Evolutionary conservation across 306 rosid genomes (phyloP).

Genomic region (Gynostemma pentaphyllum): DNA sequence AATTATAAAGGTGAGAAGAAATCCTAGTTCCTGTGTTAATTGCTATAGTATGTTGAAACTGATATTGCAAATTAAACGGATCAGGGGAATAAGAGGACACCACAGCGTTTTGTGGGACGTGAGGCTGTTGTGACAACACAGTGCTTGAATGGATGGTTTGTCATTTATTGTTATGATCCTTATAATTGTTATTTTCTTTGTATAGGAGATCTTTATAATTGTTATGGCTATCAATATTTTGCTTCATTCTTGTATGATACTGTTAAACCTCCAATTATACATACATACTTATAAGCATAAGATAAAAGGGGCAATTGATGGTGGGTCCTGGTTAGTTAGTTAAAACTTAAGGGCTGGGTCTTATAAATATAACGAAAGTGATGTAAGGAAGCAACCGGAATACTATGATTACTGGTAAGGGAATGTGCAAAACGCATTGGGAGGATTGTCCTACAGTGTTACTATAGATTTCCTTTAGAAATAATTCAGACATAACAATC

Average conservation of each 20-base stretch:
- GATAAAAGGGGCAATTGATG: no score
- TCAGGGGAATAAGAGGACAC: constrained; percentile 99
- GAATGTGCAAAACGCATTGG: no score
- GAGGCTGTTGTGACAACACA: constrained; percentile 98
- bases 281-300: no score
- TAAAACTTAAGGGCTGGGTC: no score
- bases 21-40: background rate
- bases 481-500: no score
- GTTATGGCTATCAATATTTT: background rate
- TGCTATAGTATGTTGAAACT: background rate
- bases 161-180: constrained; percentile 5
- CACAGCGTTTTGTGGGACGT: constrained; percentile 90
- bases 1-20: constrained; percentile 63
- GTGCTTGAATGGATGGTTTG: constrained; percentile 98
- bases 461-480: no score
- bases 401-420: no score
- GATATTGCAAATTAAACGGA: constrained; percentile 21
- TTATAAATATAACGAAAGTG: no score
- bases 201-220: background rate
- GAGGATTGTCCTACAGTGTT: no score
- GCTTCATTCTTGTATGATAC: background rate
- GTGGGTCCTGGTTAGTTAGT: no score
- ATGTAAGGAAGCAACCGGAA: no score
- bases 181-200: background rate
- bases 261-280: no score